Evolutionary conservation across 148 eudicot species (phyloP), one percentile per base, ranked within the genome.

Genomic region (Agrostemma githago): DNA sequence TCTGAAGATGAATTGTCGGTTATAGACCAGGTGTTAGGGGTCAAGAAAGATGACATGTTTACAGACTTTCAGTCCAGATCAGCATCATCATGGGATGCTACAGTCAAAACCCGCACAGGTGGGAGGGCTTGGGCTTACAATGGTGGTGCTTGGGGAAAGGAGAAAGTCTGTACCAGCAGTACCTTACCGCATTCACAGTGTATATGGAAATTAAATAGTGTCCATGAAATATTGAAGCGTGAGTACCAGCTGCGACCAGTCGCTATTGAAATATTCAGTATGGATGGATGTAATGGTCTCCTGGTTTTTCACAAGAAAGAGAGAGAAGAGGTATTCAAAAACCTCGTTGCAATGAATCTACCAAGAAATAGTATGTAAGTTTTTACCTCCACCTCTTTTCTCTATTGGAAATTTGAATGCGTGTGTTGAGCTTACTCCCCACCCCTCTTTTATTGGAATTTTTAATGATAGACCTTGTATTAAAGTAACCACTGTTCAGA

Each of bases 141-240:
- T 83, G 99, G 99, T 73, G 97, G 99, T 75, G 99, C 99, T 41
- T 96, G 99, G 99, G 99, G 97, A 68, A 92, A 92, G 85, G 99
- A 92, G 84, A 90, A 90, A 78, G 86, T 89, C 48, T 73, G 89
- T 73, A 79, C 84, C 69, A 86, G 95, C 77, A 85, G 97, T 79
- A 86, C 85, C 78, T 82, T 92, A 72, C 96, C 96, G 63, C 99
- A 96, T 84, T 86, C 85, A 54, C 92, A 97, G 99, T 91, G 80
- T 39, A 90, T 90, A 94, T 96, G 99, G 99, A 96, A 90, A 87
- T 96, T 92, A 78, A 83, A 92, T 82, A 96, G 97, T 80, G 96
- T 96, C 53, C 99, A 96, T 80, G 99, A 96, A 83, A 82, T 96
- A 76, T 66, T 96, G 86, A 96, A 92, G 82, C 99, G 99, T 78